Evolutionary conservation across 139 green algal genomes (phyloP).

Genomic region (Chlorella sp.): DNA sequence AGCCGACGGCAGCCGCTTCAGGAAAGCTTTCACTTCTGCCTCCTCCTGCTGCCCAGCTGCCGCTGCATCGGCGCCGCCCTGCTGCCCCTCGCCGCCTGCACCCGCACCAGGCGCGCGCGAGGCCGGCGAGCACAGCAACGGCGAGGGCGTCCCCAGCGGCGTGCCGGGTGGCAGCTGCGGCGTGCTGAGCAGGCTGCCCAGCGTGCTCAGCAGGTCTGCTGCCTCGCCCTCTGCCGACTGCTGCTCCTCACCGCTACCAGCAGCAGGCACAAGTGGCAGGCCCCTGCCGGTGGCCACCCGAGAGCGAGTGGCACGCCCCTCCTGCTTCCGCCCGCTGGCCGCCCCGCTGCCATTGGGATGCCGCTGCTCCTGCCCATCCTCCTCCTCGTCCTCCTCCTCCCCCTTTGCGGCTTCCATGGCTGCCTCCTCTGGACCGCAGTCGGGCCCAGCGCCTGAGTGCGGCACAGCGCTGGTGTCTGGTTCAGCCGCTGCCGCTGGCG

Average conservation of each 20-base stretch:
- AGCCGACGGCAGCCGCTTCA: background rate
- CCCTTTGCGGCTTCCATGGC: background rate
- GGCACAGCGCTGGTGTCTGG: too few species aligned
- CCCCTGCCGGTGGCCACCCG: background rate
- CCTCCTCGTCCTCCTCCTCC: constrained; percentile 6
- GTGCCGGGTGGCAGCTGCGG: background rate
- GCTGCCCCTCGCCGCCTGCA: background rate
- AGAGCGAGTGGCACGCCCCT: constrained; percentile 6
- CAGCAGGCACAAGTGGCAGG: background rate
- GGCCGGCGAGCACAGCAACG: background rate
- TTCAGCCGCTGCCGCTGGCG: too few species aligned
- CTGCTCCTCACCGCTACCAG: background rate
- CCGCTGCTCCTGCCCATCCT: constrained; percentile 20
- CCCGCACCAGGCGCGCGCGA: background rate
- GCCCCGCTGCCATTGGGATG: constrained; percentile 1
- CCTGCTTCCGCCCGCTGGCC: background rate
- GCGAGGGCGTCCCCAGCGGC: background rate
- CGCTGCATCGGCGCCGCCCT: background rate
- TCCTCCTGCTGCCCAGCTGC: constrained; percentile 5
- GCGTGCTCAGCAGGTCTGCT: background rate
- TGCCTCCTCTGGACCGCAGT: too few species aligned
- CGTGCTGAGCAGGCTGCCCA: background rate
- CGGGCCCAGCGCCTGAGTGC: too few species aligned
- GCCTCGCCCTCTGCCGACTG: background rate
- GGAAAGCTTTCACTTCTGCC: constrained; percentile 6